Percentiles rank a stretch among this genome's conserved stretches.
These are phyloP conservation scores for Lipomyces lipofer DNA, from an alignment of 805 yeast genomes.

Conservation along the genomic window DNA sequence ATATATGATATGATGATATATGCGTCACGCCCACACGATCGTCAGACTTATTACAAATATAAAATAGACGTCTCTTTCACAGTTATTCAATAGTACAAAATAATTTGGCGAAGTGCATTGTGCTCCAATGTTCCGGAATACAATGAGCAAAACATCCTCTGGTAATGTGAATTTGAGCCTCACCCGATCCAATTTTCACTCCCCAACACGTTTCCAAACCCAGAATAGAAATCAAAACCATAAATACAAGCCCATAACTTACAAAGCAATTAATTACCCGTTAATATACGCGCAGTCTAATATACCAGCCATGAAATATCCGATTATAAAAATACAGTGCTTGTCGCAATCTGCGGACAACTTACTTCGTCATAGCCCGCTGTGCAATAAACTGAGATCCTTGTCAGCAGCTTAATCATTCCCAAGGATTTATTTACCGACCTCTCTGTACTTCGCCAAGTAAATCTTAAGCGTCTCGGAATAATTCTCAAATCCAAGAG, in stretches of 20 bases:
- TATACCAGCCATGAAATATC: too few relatives aligned
- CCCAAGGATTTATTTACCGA: not conserved
- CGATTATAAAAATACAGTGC: conserved; percentile 4
- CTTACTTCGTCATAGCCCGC: conserved; percentile 9
- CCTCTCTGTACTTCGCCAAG: conserved; percentile 64
- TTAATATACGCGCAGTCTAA: not conserved
- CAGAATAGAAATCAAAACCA: not conserved
- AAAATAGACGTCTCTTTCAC: too few relatives aligned
- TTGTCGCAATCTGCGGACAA: not conserved
- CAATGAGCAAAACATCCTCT: too few relatives aligned
- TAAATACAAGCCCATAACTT: not conserved
- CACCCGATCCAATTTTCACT: too few relatives aligned
- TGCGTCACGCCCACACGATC: too few relatives aligned
- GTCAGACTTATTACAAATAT: too few relatives aligned
- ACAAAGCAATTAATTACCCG: not conserved
- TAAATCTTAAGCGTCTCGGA: conserved; percentile 68
- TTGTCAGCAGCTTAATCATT: not conserved
- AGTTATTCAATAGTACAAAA: too few relatives aligned
- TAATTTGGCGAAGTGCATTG: too few relatives aligned
- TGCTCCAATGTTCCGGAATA: too few relatives aligned
- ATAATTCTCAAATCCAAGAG: conserved; percentile 68
- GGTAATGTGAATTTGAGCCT: too few relatives aligned
- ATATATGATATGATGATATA: too few relatives aligned
- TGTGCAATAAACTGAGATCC: conserved; percentile 14
- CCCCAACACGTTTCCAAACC: too few relatives aligned